Evolutionary conservation across 164 flowering plant genomes (phyloP), one percentile per base, ranked within the genome.

Genomic region (Dillenia suffruticosa): DNA sequence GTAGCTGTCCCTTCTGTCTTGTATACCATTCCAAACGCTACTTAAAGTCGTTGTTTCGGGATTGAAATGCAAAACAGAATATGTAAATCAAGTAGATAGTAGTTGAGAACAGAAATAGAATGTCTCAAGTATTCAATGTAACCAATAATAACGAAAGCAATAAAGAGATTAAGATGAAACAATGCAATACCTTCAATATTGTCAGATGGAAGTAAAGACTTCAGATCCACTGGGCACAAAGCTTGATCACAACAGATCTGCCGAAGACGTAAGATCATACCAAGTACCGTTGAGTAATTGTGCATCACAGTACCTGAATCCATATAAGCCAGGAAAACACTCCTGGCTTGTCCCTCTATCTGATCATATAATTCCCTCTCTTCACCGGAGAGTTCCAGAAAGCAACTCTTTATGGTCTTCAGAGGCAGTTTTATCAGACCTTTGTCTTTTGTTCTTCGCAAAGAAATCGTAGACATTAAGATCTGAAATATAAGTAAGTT

Each of bases 401-500:
- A 75, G 76, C 72, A 74, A 17, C 82, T 90, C 69, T 90, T 88
- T 13, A 93, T 44, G 40, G 72, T 78, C 80, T 93, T 93, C 13
- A 82, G 67, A 56, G 96, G 97, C 79, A 93, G 73, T 50, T 76
- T 84, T 62, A 80, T 65, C 62, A 82, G 56, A 48, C 45, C 69
- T 62, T 80, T 84, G 14, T 85, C 91, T 66, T 93, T 93, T 64
- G 85, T 83, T 77, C 98, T 88, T 68, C 96, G 77, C 81, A 93
- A 72, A 32, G 97, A 87, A 62, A 93, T 84, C 19, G 86, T 72
- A 61, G 82, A 81, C 92, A 93, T 85, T 51, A 93, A 73, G 65
- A 79, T 84, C 98, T 93, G 72, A 52, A 69, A 75, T 0, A 58
- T 56, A 24, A 56, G 11, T 10, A 32, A 22, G 46, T 47, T 3